Base-by-base conservation (phyloP, 192 early-diverging fungal species). In the Mortierella antarctica region DNA sequence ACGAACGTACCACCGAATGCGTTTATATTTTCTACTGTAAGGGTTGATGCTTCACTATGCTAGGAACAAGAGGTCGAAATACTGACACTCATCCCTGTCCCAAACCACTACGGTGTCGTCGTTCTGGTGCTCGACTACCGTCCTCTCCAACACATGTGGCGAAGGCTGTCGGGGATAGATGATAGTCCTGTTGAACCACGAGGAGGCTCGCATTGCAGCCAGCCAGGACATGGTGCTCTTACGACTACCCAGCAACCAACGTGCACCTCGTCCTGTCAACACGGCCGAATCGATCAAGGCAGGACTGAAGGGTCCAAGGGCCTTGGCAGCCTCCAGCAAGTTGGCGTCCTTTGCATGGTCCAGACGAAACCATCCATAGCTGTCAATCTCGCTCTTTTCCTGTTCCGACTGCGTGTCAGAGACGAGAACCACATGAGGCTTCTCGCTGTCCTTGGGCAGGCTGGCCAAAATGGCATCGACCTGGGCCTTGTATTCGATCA, bases 141-240 rank as follows among this genome's bases (percentile, higher is more conserved):
- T 6, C 45, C 7, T 10, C 18, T 73, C 18, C 13, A 57, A 17
- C 7, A 15, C 53, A 6, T 53, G 52, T 5, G 62, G 48, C 13
- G 5, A 41, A 7, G 67, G 15, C 13, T 20, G 55, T n/a, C 9
- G 14, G 7, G 76, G 76, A 54, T 79, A 79, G 41, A 79, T 54
- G 13, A 79, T 71, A 6, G 62, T 66, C 10, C 18, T 0, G 3
- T 79, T 71, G 47, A 55, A 57, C 76, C 76, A 79, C 41, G 23
- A 67, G 5, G 57, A 31, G 7, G 65, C 51, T 6, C 69, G 57
- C 76, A 79, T 71, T 4, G 76, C 76, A 4, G 69, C 69, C 57
- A 79, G 47, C 76, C 76, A 79, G 5, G 69, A 79, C 76, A 79
- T 79, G 9, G 76, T 79, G 17, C 69, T 71, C 7, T 64, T 65